Evolutionary conservation across 805 yeast species (phyloP), one percentile per base, ranked within the genome.

Genomic region (Myxozyma nipponensis): DNA sequence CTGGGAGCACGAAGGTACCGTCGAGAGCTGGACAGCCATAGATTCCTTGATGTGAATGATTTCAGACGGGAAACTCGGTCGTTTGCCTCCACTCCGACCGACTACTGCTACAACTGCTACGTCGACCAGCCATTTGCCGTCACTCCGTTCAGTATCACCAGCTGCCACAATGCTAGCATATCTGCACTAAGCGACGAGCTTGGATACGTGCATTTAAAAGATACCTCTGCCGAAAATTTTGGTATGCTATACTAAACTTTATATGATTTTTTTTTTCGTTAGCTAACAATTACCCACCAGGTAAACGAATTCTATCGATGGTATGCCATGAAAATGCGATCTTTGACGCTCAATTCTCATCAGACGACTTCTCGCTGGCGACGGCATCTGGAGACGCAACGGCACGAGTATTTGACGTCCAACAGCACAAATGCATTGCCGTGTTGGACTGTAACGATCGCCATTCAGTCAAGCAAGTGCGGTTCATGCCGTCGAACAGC

Each of bases 331-430:
- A 50, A 5, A 54, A 53, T 28, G 55, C 58, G 18, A 46, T 54
- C 9, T 54, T 50, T 28, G 58, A 54, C 42, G 21, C 50, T 7
- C 34, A 56, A 5, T 50, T 54, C 47, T 42, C 58, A 10, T 5
- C 23, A 15, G 36, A 46, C 10, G 54, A 42, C 30, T 3, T 28
- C 24, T 37, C 24, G 3, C 39, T 54, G 19, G 58, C 51, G 24
- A 51, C 58, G 5, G 45, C 50, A 3, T 49, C 55, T 1, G 52
- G 55, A 36, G 58, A 54, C 38, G 48, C 46, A 36, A 54, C 56
- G 2, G 55, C 53, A 5, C 51, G 58, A 6, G 35, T 54, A 9
- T 54, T 54, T 19, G 58, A 54, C 25, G 25, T 49, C 9, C 41
- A 39, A 39, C 26, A 26, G 15, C 52, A 46, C n/a, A 24, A 30